A percentile compares a stretch with the other conserved stretches of the same genome.
Conservation (phyloP, 1,139 yeast genomes). For the Pichia kudriavzevii region DNA sequence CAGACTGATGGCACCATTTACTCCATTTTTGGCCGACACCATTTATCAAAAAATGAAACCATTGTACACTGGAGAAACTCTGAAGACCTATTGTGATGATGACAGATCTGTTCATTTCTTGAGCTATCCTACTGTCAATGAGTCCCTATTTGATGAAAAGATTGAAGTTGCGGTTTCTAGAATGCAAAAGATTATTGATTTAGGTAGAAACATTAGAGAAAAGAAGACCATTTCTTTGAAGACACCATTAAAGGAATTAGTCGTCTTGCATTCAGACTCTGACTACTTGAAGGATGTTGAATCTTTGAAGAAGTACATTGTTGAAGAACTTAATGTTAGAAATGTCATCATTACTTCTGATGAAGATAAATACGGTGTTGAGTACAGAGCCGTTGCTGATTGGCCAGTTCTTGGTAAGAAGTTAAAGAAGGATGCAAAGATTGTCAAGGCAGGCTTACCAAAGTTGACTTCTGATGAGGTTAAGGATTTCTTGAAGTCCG, state of each 20-base stretch:
- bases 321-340: constrained; percentile 89
- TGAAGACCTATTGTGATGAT: constrained; percentile 46
- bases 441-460: constrained; percentile 92
- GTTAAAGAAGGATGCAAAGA: constrained; percentile 86
- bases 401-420: constrained; percentile 99
- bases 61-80: constrained; percentile 49
- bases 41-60: constrained; percentile 71
- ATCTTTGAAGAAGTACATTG: constrained; percentile 68
- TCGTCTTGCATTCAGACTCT: constrained; percentile 75
- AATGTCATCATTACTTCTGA: constrained; percentile 82
- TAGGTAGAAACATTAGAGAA: constrained; percentile 95
- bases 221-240: constrained; percentile 89
- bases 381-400: constrained; percentile 91
- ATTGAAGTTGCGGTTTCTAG: constrained; percentile 82
- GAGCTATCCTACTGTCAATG: constrained; percentile 78
- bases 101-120: constrained; percentile 87
- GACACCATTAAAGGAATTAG: constrained; percentile 86
- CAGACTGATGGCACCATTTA: constrained; percentile 98
- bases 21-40: constrained; percentile 90
- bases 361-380: constrained; percentile 86
- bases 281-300: constrained; percentile 71
- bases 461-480: constrained; percentile 73
- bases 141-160: constrained; percentile 69
- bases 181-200: constrained; percentile 95
- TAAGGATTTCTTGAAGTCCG: constrained; percentile 62